Base-by-base conservation (phyloP, 768 basidiomycete genomes). In the Phanerodontia chrysosporium region DNA sequence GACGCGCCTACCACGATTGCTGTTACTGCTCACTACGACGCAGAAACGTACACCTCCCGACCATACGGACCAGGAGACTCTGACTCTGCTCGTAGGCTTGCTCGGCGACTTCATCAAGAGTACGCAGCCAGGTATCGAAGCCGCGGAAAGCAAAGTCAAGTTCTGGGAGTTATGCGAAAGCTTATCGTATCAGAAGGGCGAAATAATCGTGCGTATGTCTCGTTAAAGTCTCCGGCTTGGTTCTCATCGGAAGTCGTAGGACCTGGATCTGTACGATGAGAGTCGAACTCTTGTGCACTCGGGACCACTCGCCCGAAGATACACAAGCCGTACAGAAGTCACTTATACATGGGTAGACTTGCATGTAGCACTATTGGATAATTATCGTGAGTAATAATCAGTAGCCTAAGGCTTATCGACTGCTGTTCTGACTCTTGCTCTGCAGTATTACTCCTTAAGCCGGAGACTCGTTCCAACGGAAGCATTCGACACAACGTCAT, bases 81-180 rank as follows among this genome's bases (percentile, higher is more conserved):
- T 95, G 7, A 91, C 92, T 1, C 77, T 92, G 4, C 82, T 90
- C 18, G 66, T 90, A 25, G 78, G 78, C 10, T 81, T 94, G 2
- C 65, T 95, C 55, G 83, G 78, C 29, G 82, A 86, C 48, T 86
- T 85, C 61, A 79, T 96, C 60, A 92, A 90, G 76, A 87, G 87
- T 62, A 91, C 91, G 0, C 87, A 95, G 66, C 92, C 92, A 1
- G 94, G 94, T 3, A 95, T 96, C 59, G 90, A 85, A 60, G 90
- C 87, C n/a, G 91, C 94, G 1, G 93, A 95, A 68, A 81, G 84
- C 62, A 93, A 93, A 69, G 93, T 95, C 63, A 93, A 92, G 67
- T 86, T 92, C 60, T 91, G 89, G 87, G 84, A 77, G 54, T 74
- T 95, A 2, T 85, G 84, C 63, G 91, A 95, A 73, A 86, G 81